Conservation (phyloP, 2,329 filamentous ascomycete genomes). For the Diaporthe sp. region DNA sequence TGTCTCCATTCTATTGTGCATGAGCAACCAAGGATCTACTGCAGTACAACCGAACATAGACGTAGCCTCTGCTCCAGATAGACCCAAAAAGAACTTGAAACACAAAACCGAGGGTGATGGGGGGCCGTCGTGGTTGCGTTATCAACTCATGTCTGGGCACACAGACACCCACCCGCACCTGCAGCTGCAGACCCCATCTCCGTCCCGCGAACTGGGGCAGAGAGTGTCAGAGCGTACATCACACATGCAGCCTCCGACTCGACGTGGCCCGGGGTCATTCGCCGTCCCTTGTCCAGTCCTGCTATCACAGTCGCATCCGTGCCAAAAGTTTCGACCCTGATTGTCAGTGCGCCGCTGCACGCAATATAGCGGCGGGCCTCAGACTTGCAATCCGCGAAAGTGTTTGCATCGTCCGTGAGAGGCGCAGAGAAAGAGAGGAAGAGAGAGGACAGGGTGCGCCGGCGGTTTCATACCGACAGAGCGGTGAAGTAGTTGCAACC, state of each 20-base stretch:
- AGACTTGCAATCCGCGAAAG: slow-evolving; percentile 23
- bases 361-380: slow-evolving; percentile 20
- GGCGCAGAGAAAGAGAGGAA: background rate
- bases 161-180: slow-evolving; percentile 24
- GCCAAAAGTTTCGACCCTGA: slow-evolving; percentile 11
- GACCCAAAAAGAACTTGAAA: slow-evolving; percentile 23
- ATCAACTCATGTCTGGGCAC: slow-evolving; percentile 30
- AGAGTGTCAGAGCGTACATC: slow-evolving; percentile 27
- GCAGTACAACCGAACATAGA: slow-evolving; percentile 1
- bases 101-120: slow-evolving; percentile 18
- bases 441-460: background rate
- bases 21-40: slow-evolving; percentile 8
- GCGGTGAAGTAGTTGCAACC: slow-evolving; percentile 28
- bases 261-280: slow-evolving; percentile 23
- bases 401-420: slow-evolving; percentile 28
- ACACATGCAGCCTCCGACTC: slow-evolving; percentile 19
- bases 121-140: slow-evolving; percentile 15
- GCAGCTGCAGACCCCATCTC: slow-evolving; percentile 18
- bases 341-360: slow-evolving; percentile 7
- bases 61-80: slow-evolving; percentile 3
- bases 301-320: slow-evolving; percentile 31
- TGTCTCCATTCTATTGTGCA: slow-evolving; percentile 19
- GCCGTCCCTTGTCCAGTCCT: slow-evolving; percentile 18
- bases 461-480: slow-evolving; percentile 25
- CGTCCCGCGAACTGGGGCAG: slow-evolving; percentile 26